Evolutionary conservation across 768 basidiomycete species (phyloP), one percentile per base, ranked within the genome.

Genomic region (Hygrocybe coccinea): DNA sequence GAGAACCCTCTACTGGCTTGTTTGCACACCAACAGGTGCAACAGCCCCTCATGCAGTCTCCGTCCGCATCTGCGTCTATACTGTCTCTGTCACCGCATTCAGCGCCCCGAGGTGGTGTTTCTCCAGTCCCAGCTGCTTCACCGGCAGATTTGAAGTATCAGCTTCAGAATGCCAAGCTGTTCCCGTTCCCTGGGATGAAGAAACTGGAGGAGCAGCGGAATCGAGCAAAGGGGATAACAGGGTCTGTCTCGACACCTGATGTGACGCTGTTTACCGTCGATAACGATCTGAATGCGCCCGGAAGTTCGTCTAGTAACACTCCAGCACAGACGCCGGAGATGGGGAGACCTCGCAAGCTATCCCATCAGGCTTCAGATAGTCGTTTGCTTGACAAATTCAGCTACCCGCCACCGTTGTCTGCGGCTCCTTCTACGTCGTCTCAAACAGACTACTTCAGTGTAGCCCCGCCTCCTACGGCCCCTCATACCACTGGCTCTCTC

Each of bases 181-280:
- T 87, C 70, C 91, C 94, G 1, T 94, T 95, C 79, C 91, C 91
- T 22, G 91, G 91, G 36, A 86, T 93, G 69, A 80, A 85, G 64
- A 80, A 82, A 62, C 75, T 93, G 36, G 89, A 89, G 66, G 85
- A 89, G 65, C 82, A 88, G 63, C 78, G 84, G 50, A 83, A 76
- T 61, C 80, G 83, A 34, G 76, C 77, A 52, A 79, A 79, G 52
- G 80, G 79, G 5, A 68, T 82, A 45, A 71, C 76, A 66, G 50
- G 71, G 68, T 75, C 78, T 5, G 65, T 73, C 6, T 77, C 77
- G 2, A 74, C 71, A 17, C 76, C 76, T 36, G 79, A 81, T 61
- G 68, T 77, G 43, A 64, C 72, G 12, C 67, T 71, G 44, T 60
- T 78, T 19, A 72, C 75, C 37, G 74, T 74, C 54, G 80, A 84